A percentile compares a stretch with the other conserved stretches of the same genome.
phyloP scores from a whole-genome alignment of 23 red algal species.

The Gracilaria caudata region DNA sequence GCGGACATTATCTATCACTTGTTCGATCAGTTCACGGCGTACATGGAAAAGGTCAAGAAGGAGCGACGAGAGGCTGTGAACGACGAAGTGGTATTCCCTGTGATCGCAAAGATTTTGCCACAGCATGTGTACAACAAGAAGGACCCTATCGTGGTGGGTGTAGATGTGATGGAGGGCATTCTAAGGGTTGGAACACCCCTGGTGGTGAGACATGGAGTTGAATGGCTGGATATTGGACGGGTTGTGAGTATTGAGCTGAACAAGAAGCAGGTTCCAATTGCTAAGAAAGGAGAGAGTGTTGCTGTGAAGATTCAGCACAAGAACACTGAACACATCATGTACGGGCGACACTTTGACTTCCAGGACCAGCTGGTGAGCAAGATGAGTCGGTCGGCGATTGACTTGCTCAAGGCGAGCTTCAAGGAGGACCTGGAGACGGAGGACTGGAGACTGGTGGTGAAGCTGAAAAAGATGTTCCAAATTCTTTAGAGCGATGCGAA shows the following conservation, averaged over 20 bases:
- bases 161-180: slow-evolving; percentile 89
- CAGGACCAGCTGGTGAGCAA: slow-evolving; percentile 81
- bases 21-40: slow-evolving; percentile 94
- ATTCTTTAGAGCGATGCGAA: slow-evolving; percentile 62
- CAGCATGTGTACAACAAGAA: slow-evolving; percentile 98
- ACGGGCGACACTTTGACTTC: slow-evolving; percentile 92
- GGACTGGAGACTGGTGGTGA: slow-evolving; percentile 94
- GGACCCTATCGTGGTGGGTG: slow-evolving; percentile 94
- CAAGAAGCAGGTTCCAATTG: slow-evolving; percentile 87
- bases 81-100: slow-evolving; percentile 89
- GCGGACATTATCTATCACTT: slow-evolving; percentile 99
- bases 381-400: slow-evolving; percentile 91
- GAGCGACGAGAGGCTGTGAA: slow-evolving; percentile 69
- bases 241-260: slow-evolving; percentile 88
- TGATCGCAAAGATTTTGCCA: slow-evolving; percentile 78
- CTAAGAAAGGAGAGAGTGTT: slow-evolving; percentile 85
- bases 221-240: slow-evolving; percentile 91
- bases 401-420: slow-evolving; percentile 90
- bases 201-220: slow-evolving; percentile 59
- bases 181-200: slow-evolving; percentile 81
- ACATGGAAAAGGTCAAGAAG: slow-evolving; percentile 91
- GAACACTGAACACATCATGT: slow-evolving; percentile 89
- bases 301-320: slow-evolving; percentile 89
- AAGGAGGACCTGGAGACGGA: slow-evolving; percentile 89
- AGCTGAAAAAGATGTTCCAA: slow-evolving; percentile 92